phyloP scores from a whole-genome alignment of 768 basidiomycete species.

The Rhodosporidiobolus odoratus region DNA sequence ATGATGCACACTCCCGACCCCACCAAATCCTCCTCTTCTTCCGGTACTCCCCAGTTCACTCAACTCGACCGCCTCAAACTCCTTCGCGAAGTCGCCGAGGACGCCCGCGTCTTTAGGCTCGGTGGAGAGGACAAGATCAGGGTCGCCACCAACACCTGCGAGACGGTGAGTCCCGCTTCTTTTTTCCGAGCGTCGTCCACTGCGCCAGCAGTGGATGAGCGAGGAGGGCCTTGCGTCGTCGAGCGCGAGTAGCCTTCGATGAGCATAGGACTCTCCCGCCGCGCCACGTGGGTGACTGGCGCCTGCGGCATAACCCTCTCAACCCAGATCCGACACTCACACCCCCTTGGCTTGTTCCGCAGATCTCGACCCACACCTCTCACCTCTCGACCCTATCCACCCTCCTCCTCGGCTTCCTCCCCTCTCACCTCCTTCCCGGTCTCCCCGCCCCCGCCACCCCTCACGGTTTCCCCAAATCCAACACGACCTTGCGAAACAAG shows the following conservation, averaged over 20 bases:
- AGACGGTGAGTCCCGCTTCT: conserved; percentile 29
- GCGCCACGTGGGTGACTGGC: too few species aligned
- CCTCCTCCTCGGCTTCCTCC: conserved; percentile 38
- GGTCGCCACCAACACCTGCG: conserved; percentile 43
- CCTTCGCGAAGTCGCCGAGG: conserved; percentile 87
- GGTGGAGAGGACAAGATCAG: conserved; percentile 45
- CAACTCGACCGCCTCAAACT: conserved; percentile 68
- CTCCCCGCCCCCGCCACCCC: conserved; percentile 32
- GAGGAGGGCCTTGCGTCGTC: too few species aligned
- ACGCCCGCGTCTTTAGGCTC: conserved; percentile 53
- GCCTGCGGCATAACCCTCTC: too few species aligned
- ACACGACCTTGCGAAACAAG: conserved; percentile 26
- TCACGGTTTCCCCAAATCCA: conserved; percentile 25
- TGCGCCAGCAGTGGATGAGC: too few species aligned
- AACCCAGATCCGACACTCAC: neutral
- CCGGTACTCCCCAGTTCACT: conserved; percentile 41
- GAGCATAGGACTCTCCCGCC: too few species aligned
- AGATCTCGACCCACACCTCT: conserved; percentile 33
- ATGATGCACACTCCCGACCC: conserved; percentile 53
- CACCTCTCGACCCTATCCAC: conserved; percentile 36
- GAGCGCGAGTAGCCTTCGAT: too few species aligned
- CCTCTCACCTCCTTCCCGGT: conserved; percentile 33
- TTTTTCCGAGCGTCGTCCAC: too few species aligned
- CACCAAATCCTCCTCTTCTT: conserved; percentile 47
- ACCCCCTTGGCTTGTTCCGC: neutral